Evolutionary conservation across 108 stramenopile species (phyloP).

Genomic region (Licmophora abbreviata): DNA sequence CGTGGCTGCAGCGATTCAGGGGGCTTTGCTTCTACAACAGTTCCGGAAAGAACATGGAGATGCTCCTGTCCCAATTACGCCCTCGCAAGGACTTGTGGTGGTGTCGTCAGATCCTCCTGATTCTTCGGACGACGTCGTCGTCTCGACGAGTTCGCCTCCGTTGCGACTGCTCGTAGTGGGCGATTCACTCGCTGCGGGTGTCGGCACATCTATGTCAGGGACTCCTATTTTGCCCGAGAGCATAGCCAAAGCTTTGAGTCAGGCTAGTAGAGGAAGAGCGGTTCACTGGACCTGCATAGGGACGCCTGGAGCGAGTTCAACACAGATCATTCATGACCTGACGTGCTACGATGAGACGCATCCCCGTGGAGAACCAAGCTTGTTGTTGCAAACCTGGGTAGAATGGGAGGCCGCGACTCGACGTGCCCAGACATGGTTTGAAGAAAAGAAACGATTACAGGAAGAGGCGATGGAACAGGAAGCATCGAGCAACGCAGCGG

Average conservation of each 20-base stretch:
- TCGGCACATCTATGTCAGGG: conserved; percentile 40
- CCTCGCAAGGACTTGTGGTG: conserved; percentile 3
- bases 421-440: neutral
- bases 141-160: neutral
- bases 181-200: conserved; percentile 65
- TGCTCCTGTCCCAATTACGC: conserved; percentile 7
- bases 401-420: neutral
- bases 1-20: neutral
- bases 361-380: neutral
- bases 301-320: conserved; percentile 26
- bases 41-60: conserved; percentile 5
- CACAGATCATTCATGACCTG: conserved; percentile 1
- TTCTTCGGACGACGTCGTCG: neutral
- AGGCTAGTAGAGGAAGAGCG: conserved; percentile 28
- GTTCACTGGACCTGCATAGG: conserved; percentile 62
- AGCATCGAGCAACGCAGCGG: neutral
- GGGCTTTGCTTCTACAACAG: neutral
- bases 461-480: neutral
- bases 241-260: conserved; percentile 43
- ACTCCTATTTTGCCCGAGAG: conserved; percentile 54
- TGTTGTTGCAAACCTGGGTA: neutral
- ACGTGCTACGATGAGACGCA: neutral
- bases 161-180: conserved; percentile 54
- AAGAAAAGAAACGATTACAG: conserved; percentile 1
- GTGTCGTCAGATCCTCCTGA: neutral